Base-by-base conservation (phyloP, 257 asterid genomes). In the Solanum etuberosum region DNA sequence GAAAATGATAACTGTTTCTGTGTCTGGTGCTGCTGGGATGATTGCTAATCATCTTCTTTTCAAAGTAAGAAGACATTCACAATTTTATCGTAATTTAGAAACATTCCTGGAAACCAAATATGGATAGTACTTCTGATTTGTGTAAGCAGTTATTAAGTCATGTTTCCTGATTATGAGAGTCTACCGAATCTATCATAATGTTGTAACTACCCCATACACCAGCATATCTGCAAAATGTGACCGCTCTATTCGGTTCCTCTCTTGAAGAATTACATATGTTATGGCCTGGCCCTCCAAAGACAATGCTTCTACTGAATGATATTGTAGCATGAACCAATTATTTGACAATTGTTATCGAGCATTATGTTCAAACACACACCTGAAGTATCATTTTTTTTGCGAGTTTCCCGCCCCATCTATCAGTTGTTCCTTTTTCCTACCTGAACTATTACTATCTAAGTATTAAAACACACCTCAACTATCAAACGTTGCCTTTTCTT, bases 21-120 rank as follows among this genome's bases (percentile, higher is more conserved):
- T 97, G 48, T 97, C 99, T 0, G 99, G 99, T 86, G 99, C 99
- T 78, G 99, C 99, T 4, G 99, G 99, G 89, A 97, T 94, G 98
- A 97, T 97, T 76, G 92, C 99, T 72, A 96, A 96, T 89, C 99
- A 97, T 90, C 98, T 97, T 89, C 99, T 97, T 87, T 97, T 97
- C 88, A 94, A 96, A 91, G 99, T 96, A 91, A 92, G 91, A 71
- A 40, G 29, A 5, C 21, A 20, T 43, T 18, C 16, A 67, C 6
- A 35, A 43, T 6, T 84, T 42, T 85, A 11, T 61, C 13, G 18
- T 76, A 29, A 84, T 18, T 9, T 85, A 35, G 3, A 7, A 35
- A 42, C 57, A 84, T 83, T 13, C 70, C 0, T 15, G 31, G 54
- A 67, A 83, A 74, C 43, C 1, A 42, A n/a, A 7, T 37, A 74